Evolutionary conservation across 441 rosid genomes (phyloP), one percentile per base, ranked within the genome.

Genomic region (Pelargonium cotyledonis): DNA sequence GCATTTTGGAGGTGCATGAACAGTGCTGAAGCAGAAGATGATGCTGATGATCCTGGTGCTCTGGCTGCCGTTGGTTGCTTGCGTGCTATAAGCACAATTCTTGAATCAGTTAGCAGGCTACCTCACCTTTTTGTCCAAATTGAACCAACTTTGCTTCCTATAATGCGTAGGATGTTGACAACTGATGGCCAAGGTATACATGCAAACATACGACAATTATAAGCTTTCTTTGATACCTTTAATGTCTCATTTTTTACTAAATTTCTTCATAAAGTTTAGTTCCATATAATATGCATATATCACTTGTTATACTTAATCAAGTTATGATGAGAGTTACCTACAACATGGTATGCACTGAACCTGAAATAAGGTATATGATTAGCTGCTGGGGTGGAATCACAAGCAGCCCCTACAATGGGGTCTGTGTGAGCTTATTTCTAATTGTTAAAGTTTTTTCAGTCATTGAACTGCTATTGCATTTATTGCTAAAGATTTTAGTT

Each of bases 51-150:
- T 81, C 79, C 98, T 78, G 99, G 99, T 79, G 99, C 98, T 76
- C 80, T 95, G 80, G 98, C 99, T 72, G 99, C 98, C 49, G 99
- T 95, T 73, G 98, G 99, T 64, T 95, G 99, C 82, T 83, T 95
- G 77, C 97, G 99, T 44, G 98, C 99, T 77, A 95, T 95, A 75
- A 89, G 99, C 81, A 92, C 99, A 44, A 95, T 95, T 80, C 99
- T 95, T 43, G 99, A 95, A 79, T 95, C 99, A 66, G 89, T 95
- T 71, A 89, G 95, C 78, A 84, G 95, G 77, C 93, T 95, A 67
- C 97, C 98, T 72, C 89, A 92, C 68, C 97, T 95, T 65, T 95
- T 89, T 83, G 89, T 87, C 69, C 95, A 92, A 80, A 70, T 95
- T 72, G 99, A 95, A 83, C 96, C 99, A 46, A 94, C 88, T 35